Base-by-base conservation (phyloP, 768 basidiomycete species). In the Panellus pusillus region DNA sequence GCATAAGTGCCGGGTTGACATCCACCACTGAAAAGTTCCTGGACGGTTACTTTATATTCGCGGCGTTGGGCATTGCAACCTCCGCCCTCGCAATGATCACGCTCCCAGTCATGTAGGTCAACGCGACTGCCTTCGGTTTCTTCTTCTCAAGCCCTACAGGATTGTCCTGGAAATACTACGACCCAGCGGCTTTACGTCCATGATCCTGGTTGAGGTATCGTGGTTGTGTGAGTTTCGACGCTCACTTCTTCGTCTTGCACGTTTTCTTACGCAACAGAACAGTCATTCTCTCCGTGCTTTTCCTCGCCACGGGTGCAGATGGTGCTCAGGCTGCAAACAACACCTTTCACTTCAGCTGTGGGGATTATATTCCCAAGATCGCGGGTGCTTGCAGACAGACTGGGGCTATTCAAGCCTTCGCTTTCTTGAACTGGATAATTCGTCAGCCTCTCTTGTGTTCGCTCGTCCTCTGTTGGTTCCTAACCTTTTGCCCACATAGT, bases 251-350 rank as follows among this genome's bases (percentile, higher is more conserved):
- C 47, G 9, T 48, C 24, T 4, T 37, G 8, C 32, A 48, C 38
- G 29, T 20, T 9, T 32, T 15, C 15, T 57, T 9, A 38, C 32
- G 13, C 31, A 18, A 7, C 7, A 14, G 17, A 46, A 11, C 19
- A 77, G 77, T 62, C 46, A 57, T 78, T 37, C 70, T 80, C 8
- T 79, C 76, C 74, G 63, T 79, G 43, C 53, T 80, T 45, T 80
- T 76, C 74, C 67, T 79, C 38, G 62, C 75, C 15, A 69, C 68
- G 43, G 79, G 69, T 4, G 71, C 68, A 6, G 60, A 66, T 9
- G 58, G 73, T 17, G 70, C 74, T 6, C 59, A 66, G 18, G 61
- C 58, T 6, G 65, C 54, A 54, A 45, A 43, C 6, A 9, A 48
- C 14, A 59, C 48, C 39, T 68, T 65, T 36, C 39, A 56, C n/a